Conservation (phyloP, 352 stramenopile species). For the Globisporangium acanthophoron region DNA sequence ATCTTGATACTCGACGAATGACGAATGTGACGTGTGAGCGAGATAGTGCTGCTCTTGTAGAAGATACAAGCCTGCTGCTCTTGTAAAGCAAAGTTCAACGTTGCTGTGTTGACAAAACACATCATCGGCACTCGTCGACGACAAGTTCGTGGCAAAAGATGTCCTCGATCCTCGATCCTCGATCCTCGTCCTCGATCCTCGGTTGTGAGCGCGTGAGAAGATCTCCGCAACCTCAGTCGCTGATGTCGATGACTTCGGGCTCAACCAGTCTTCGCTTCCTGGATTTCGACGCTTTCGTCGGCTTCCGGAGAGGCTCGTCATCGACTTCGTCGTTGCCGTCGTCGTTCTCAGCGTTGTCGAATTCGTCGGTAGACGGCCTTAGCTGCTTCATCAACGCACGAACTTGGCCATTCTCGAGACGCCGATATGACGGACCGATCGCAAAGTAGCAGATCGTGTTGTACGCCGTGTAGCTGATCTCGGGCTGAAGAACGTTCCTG, state of each 20-base stretch:
- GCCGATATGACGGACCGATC: slow-evolving; percentile 29
- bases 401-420: slow-evolving; percentile 13
- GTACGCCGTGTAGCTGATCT: slow-evolving; percentile 77
- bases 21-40: neutral
- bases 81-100: neutral
- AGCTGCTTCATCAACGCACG: slow-evolving; percentile 14
- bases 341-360: neutral
- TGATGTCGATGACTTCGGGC: slow-evolving; percentile 30
- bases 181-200: no score
- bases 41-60: neutral
- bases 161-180: no score
- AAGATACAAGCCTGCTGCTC: neutral
- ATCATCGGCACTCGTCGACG: neutral
- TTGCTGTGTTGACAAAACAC: neutral
- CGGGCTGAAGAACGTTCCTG: slow-evolving; percentile 50
- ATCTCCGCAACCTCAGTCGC: slow-evolving; percentile 5
- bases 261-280: slow-evolving; percentile 5
- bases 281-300: neutral
- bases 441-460: slow-evolving; percentile 73
- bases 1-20: neutral
- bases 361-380: neutral
- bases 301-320: neutral
- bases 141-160: neutral
- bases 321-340: slow-evolving; percentile 4
- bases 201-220: no score